These are phyloP conservation scores for Lachnellula cervina DNA, from an alignment of 2,329 filamentous ascomycete genomes.

Conservation along the genomic window DNA sequence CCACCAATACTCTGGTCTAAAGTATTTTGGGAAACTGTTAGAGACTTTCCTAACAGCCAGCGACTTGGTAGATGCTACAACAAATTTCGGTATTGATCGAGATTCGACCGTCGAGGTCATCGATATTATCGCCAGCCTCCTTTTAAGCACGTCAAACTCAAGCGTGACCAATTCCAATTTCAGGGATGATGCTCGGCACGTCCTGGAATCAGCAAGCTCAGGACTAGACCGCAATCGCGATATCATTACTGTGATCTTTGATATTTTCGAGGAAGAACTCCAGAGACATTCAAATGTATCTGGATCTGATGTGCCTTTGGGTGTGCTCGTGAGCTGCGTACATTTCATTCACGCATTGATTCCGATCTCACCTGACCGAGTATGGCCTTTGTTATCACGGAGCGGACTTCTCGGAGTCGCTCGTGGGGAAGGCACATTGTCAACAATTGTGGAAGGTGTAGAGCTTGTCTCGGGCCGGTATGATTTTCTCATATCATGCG, in stretches of 20 bases:
- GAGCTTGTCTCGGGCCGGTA: slow-evolving; percentile 76
- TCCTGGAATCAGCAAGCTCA: slow-evolving; percentile 56
- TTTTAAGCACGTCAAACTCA: slow-evolving; percentile 40
- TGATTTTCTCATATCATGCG: slow-evolving; percentile 68
- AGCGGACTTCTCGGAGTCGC: slow-evolving; percentile 75
- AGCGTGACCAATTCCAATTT: slow-evolving; percentile 33
- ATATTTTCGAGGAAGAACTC: slow-evolving; percentile 72
- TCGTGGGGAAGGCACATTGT: slow-evolving; percentile 70
- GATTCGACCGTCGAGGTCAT: slow-evolving; percentile 71
- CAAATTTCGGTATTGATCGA: slow-evolving; percentile 43
- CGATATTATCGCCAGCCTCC: slow-evolving; percentile 64
- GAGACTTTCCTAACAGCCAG: slow-evolving; percentile 60
- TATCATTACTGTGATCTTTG: slow-evolving; percentile 74
- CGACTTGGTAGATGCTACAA: slow-evolving; percentile 40
- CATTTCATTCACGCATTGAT: slow-evolving; percentile 75
- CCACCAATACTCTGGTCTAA: slow-evolving; percentile 71
- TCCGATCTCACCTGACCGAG: slow-evolving; percentile 68
- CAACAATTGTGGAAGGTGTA: slow-evolving; percentile 72
- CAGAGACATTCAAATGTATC: slow-evolving; percentile 40
- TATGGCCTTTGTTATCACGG: slow-evolving; percentile 85
- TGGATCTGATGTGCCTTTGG: slow-evolving; percentile 44
- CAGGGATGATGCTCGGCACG: slow-evolving; percentile 33
- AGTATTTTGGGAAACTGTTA: slow-evolving; percentile 71
- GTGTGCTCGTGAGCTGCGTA: slow-evolving; percentile 65
- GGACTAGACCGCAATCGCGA: slow-evolving; percentile 56